A percentile compares a stretch with the other conserved stretches of the same genome.
Evolutionary conservation across 768 basidiomycete species (phyloP).

Genomic region (Auriculariales sp.): DNA sequence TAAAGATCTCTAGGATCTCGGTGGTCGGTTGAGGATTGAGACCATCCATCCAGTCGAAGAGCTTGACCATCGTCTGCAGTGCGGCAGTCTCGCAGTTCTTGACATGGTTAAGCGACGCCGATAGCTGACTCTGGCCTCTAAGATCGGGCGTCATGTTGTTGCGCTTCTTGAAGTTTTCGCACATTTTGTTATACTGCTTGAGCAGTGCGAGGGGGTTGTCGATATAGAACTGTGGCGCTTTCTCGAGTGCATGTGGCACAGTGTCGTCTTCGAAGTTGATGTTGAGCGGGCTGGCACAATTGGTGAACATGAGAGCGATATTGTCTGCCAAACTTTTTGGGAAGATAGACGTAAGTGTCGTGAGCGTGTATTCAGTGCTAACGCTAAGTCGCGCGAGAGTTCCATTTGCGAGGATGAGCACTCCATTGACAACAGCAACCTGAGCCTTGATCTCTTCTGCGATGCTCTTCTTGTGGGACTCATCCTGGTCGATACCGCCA

Average conservation of each 20-base stretch:
- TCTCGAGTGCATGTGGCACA: slow-evolving; percentile 9
- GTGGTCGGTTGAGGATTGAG: not conserved
- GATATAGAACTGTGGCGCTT: not conserved
- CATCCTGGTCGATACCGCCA: slow-evolving; percentile 14
- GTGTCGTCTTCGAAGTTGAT: slow-evolving; percentile 11
- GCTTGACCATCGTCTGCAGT: not conserved
- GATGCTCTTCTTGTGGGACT: slow-evolving; percentile 14
- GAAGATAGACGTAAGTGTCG: slow-evolving; percentile 13
- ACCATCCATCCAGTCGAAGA: not conserved
- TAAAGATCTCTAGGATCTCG: no score
- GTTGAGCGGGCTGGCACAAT: slow-evolving; percentile 7
- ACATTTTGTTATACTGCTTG: no score
- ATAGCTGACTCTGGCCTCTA: no score
- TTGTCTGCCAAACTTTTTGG: slow-evolving; percentile 13
- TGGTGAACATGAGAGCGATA: slow-evolving; percentile 16
- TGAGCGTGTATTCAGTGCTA: slow-evolving; percentile 15
- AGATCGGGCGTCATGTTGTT: no score
- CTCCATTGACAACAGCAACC: slow-evolving; percentile 11
- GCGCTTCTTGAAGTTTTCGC: no score
- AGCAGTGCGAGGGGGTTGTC: slow-evolving; percentile 1
- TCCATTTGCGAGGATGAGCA: slow-evolving; percentile 18
- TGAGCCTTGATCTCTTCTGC: slow-evolving; percentile 12
- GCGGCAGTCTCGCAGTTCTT: no score
- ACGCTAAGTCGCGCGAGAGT: slow-evolving; percentile 12
- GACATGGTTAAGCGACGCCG: no score